Evolutionary conservation across 2,329 filamentous ascomycete genomes (phyloP).

Genomic region (Ampelomyces quisqualis): DNA sequence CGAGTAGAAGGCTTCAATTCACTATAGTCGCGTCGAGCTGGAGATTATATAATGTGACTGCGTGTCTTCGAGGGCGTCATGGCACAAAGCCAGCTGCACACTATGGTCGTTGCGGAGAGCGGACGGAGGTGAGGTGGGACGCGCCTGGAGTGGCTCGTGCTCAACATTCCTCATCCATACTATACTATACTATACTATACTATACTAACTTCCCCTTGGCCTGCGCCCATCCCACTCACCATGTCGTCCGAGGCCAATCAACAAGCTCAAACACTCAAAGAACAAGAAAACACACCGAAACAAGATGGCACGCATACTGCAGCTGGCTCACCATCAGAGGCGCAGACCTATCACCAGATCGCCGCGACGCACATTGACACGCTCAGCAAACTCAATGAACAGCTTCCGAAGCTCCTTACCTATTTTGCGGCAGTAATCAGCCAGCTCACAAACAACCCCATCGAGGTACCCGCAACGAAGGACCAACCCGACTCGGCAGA

Average conservation of each 20-base stretch:
- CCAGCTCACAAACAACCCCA: constrained; percentile 51
- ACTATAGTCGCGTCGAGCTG: no score
- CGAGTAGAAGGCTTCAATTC: neutral
- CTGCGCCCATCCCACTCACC: constrained; percentile 1
- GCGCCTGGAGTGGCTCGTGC: constrained; percentile 14
- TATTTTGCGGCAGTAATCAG: constrained; percentile 81
- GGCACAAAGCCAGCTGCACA: no score
- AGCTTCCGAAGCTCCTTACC: constrained; percentile 59
- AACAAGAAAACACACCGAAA: constrained; percentile 5
- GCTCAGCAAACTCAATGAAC: constrained; percentile 32
- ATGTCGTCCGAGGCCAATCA: constrained; percentile 18
- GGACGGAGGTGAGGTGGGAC: constrained; percentile 26
- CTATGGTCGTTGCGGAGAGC: constrained; percentile 26
- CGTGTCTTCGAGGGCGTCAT: no score
- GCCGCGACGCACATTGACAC: constrained; percentile 37
- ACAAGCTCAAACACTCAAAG: constrained; percentile 3
- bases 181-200: no score
- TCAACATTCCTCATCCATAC: no score
- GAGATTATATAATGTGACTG: no score
- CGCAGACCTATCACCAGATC: constrained; percentile 32
- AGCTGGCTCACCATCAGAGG: constrained; percentile 9
- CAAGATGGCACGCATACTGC: constrained; percentile 5
- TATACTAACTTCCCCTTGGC: neutral
- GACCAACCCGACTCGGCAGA: constrained; percentile 38
- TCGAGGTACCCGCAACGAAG: constrained; percentile 49